A percentile compares a stretch with the other conserved stretches of the same genome.
phyloP scores from a whole-genome alignment of 768 basidiomycete genomes.

The Tremella fuciformis region DNA sequence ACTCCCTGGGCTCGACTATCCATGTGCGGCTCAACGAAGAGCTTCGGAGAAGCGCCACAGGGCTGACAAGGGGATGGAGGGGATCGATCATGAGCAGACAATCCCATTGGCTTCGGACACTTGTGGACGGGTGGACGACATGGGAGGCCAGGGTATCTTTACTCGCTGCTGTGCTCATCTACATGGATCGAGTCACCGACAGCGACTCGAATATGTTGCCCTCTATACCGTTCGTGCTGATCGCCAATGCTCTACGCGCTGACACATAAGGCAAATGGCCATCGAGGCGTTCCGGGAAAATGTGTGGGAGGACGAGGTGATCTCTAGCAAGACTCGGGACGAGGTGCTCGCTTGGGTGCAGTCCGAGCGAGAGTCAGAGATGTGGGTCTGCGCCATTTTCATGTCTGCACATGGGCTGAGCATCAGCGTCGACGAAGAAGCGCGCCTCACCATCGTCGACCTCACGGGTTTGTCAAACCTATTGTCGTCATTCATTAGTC shows the following conservation, averaged over 20 bases:
- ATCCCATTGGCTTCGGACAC: slow-evolving; percentile 24
- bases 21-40: slow-evolving; percentile 30
- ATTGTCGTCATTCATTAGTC: slow-evolving; percentile 13
- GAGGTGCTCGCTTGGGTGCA: slow-evolving; percentile 36
- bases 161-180: slow-evolving; percentile 36
- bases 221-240: slow-evolving; percentile 20
- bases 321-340: slow-evolving; percentile 33
- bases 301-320: slow-evolving; percentile 40
- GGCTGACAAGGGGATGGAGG: slow-evolving; percentile 33
- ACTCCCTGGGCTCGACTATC: slow-evolving; percentile 32
- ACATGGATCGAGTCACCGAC: slow-evolving; percentile 37
- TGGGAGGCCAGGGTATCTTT: slow-evolving; percentile 34
- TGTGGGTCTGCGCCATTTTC: no score
- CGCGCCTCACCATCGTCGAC: slow-evolving; percentile 18
- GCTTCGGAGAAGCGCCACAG: slow-evolving; percentile 23
- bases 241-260: neutral
- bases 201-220: slow-evolving; percentile 17
- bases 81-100: slow-evolving; percentile 34
- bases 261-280: slow-evolving; percentile 21
- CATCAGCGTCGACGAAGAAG: slow-evolving; percentile 10
- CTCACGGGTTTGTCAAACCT: slow-evolving; percentile 20
- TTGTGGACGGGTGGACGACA: slow-evolving; percentile 28
- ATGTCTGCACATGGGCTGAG: no score
- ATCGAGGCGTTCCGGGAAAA: slow-evolving; percentile 30
- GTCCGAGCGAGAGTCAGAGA: slow-evolving; percentile 19